Conservation (phyloP, 352 stramenopile species). For the Pythium sp. region DNA sequence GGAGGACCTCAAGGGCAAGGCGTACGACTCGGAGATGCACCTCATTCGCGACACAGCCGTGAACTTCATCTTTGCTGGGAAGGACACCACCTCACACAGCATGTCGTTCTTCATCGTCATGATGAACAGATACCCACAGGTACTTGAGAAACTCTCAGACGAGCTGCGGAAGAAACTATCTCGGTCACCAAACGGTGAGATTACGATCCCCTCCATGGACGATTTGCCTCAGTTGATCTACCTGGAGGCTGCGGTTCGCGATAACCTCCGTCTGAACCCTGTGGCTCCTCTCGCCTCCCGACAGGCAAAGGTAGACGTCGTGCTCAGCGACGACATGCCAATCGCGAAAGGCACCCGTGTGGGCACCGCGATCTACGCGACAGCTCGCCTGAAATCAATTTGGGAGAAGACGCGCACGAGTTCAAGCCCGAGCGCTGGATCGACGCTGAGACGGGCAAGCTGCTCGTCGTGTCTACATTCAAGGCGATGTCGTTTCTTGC, state of each 20-base stretch:
- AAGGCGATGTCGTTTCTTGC: background rate
- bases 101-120: conserved; percentile 77
- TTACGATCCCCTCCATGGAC: conserved; percentile 33
- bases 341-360: conserved; percentile 33
- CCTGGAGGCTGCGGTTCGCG: conserved; percentile 53
- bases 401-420: conserved; percentile 52
- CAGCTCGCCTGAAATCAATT: conserved; percentile 33
- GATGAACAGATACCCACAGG: conserved; percentile 64
- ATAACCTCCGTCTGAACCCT: conserved; percentile 67
- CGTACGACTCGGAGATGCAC: conserved; percentile 5
- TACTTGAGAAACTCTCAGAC: conserved; percentile 38
- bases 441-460: conserved; percentile 33
- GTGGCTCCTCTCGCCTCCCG: conserved; percentile 27
- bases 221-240: conserved; percentile 50
- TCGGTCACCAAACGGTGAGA: conserved; percentile 18
- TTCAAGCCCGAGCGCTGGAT: conserved; percentile 70
- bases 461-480: background rate
- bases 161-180: conserved; percentile 41
- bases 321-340: conserved; percentile 52
- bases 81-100: conserved; percentile 66
- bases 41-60: conserved; percentile 58
- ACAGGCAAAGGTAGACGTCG: conserved; percentile 36
- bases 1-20: background rate
- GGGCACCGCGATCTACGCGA: conserved; percentile 17
- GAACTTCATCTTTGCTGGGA: conserved; percentile 74